These are phyloP conservation scores for Mortierella sp. DNA, from an alignment of 371 early-diverging fungal genomes.

Conservation along the genomic window DNA sequence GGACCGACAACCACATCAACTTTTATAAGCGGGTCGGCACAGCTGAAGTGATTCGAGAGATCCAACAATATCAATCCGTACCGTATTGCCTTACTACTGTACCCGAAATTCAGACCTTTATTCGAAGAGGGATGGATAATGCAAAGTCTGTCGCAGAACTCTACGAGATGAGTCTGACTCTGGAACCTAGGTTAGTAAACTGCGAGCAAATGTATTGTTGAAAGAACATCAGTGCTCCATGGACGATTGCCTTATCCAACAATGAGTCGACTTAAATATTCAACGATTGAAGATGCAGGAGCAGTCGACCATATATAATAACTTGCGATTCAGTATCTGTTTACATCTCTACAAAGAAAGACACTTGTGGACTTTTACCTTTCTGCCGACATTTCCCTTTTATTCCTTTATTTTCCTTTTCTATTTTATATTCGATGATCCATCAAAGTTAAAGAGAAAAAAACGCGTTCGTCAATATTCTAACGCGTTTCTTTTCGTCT, in stretches of 20 bases:
- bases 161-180: slow-evolving; percentile 73
- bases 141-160: slow-evolving; percentile 75
- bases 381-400: not conserved
- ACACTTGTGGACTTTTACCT: too few relatives aligned
- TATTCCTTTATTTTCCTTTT: not conserved
- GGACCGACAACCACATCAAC: slow-evolving; percentile 78
- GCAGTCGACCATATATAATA: not conserved
- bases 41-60: slow-evolving; percentile 91
- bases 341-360: too few relatives aligned
- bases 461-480: slow-evolving; percentile 14
- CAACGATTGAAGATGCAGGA: not conserved
- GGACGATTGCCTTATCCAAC: not conserved
- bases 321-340: too few relatives aligned
- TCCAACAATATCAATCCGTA: slow-evolving; percentile 91
- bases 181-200: slow-evolving; percentile 74
- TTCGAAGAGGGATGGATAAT: slow-evolving; percentile 70
- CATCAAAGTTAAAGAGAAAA: not conserved
- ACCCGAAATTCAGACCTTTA: slow-evolving; percentile 84
- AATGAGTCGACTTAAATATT: not conserved
- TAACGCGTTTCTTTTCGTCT: slow-evolving; percentile 6
- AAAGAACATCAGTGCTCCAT: not conserved
- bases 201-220: not conserved
- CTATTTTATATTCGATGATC: not conserved
- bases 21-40: slow-evolving; percentile 92
- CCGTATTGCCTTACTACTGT: slow-evolving; percentile 85